Conservation (phyloP, 257 asterid species). For the Euphrasia confusa region DNA sequence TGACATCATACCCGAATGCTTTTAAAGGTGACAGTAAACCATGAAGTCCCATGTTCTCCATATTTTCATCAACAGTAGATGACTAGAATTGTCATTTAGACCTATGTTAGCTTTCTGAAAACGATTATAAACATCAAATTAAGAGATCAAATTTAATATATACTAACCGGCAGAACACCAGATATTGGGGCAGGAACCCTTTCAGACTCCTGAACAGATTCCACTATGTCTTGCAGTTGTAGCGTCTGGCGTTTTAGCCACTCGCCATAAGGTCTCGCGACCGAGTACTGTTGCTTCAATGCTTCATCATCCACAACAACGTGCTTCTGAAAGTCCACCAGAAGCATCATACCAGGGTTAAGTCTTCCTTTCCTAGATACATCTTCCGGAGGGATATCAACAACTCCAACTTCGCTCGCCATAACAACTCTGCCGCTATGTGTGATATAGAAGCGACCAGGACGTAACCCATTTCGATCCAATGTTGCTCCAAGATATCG, state of each 20-base stretch:
- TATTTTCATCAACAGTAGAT: slow-evolving; percentile 61
- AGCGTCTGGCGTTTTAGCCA: slow-evolving; percentile 88
- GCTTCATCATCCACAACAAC: slow-evolving; percentile 96
- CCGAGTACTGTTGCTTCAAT: slow-evolving; percentile 92
- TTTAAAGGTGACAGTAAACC: slow-evolving; percentile 87
- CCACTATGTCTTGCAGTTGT: slow-evolving; percentile 78
- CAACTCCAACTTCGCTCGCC: slow-evolving; percentile 99
- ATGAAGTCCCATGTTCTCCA: slow-evolving; percentile 86
- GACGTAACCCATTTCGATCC: slow-evolving; percentile 96
- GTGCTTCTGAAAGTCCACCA: slow-evolving; percentile 97
- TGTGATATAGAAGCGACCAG: slow-evolving; percentile 93
- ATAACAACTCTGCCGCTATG: slow-evolving; percentile 96
- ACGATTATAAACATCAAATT: slow-evolving; percentile 2
- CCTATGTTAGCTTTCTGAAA: slow-evolving; percentile 26
- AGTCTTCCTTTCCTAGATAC: slow-evolving; percentile 94
- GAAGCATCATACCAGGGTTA: slow-evolving; percentile 99
- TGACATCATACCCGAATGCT: slow-evolving; percentile 82
- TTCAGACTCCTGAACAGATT: slow-evolving; percentile 66
- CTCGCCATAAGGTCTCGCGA: slow-evolving; percentile 84
- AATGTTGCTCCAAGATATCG: slow-evolving; percentile 98
- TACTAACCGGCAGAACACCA: slow-evolving; percentile 77
- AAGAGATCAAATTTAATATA: slow-evolving; percentile 4
- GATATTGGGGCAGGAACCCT: slow-evolving; percentile 66
- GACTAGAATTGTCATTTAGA: slow-evolving; percentile 37
- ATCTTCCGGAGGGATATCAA: slow-evolving; percentile 96